These are phyloP conservation scores for Sequoiadendron giganteum DNA, from an alignment of 75 land plant genomes.

Conservation along the genomic window DNA sequence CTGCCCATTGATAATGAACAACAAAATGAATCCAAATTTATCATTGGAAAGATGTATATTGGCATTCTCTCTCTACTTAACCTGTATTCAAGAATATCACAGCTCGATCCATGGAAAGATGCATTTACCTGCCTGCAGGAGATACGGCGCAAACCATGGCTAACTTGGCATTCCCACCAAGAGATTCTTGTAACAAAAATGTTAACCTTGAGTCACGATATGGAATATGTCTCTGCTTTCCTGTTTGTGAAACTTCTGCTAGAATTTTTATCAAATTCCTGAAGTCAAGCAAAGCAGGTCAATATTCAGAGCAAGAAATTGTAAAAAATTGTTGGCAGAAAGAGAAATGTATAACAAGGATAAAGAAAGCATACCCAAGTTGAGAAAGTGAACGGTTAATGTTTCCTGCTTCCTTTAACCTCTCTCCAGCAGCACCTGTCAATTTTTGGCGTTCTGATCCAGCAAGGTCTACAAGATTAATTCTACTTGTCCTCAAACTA, in stretches of 20 bases:
- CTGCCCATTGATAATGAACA: conserved; percentile 27
- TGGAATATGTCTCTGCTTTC: conserved; percentile 30
- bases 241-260: conserved; percentile 32
- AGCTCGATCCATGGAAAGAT: not conserved
- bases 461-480: conserved; percentile 95
- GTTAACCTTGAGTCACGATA: conserved; percentile 66
- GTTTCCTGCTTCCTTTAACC: conserved; percentile 92
- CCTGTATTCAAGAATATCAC: not conserved
- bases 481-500: conserved; percentile 79
- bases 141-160: conserved; percentile 68
- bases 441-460: conserved; percentile 93
- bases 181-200: conserved; percentile 59
- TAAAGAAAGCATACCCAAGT: conserved; percentile 68
- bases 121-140: conserved; percentile 43
- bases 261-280: conserved; percentile 69
- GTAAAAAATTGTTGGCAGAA: not conserved
- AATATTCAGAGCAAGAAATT: conserved; percentile 5
- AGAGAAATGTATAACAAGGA: not conserved
- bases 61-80: not conserved
- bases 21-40: not conserved
- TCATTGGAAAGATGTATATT: not conserved
- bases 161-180: conserved; percentile 81
- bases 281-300: conserved; percentile 12
- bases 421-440: conserved; percentile 93
- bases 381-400: conserved; percentile 94